Percentiles rank a stretch among this genome's conserved stretches.
Conservation (phyloP, 2,329 filamentous ascomycete genomes). For the Colletotrichum cereale region DNA sequence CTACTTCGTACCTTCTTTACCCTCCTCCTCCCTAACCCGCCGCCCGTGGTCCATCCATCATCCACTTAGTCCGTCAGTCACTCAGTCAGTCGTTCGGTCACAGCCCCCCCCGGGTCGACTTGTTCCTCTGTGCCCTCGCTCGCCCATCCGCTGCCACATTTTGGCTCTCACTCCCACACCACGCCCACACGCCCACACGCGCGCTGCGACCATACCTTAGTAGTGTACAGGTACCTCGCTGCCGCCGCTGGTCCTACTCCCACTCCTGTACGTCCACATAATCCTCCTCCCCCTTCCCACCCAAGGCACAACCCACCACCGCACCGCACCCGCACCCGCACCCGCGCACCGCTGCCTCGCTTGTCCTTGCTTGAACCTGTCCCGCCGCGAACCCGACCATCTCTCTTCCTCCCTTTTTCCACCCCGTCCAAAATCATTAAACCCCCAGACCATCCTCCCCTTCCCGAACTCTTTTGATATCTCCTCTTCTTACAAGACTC, state of each 20-base stretch:
- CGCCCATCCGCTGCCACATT: conserved; percentile 36
- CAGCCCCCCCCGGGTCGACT: not conserved
- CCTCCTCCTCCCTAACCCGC: conserved; percentile 1
- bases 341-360: conserved; percentile 19
- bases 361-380: conserved; percentile 8
- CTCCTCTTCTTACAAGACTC: conserved; percentile 55
- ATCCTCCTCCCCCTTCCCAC: conserved; percentile 22
- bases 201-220: conserved; percentile 36
- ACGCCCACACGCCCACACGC: conserved; percentile 34
- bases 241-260: conserved; percentile 22
- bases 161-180: conserved; percentile 28
- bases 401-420: conserved; percentile 44
- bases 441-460: conserved; percentile 54
- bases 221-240: conserved; percentile 17
- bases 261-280: conserved; percentile 8
- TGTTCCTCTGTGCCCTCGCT: conserved; percentile 33
- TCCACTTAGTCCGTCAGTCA: conserved; percentile 11
- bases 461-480: conserved; percentile 54
- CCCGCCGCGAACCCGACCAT: conserved; percentile 23
- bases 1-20: not conserved
- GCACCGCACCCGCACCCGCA: conserved; percentile 10
- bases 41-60: conserved; percentile 8
- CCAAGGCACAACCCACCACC: conserved; percentile 15
- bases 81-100: conserved; percentile 16
- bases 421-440: conserved; percentile 54